Conservation (phyloP, 1,139 yeast genomes). For the Kluyveromyces marxianus region DNA sequence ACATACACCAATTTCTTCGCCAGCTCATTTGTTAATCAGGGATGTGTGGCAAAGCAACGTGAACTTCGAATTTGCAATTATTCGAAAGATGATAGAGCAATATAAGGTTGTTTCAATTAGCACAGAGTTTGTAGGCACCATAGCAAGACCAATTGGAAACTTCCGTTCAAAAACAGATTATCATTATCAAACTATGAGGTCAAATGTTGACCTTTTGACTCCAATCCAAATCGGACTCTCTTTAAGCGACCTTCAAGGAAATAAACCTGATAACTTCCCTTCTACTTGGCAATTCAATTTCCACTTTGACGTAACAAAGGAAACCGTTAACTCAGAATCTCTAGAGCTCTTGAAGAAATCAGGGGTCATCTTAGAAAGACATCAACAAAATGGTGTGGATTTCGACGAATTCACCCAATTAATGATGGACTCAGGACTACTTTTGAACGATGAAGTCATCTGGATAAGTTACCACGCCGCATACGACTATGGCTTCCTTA, state of each 20-base stretch:
- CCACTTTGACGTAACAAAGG: slow-evolving; percentile 62
- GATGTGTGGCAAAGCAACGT: slow-evolving; percentile 85
- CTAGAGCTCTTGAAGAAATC: slow-evolving; percentile 69
- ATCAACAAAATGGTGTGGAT: slow-evolving; percentile 72
- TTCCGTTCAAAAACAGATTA: slow-evolving; percentile 86
- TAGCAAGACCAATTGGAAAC: slow-evolving; percentile 94
- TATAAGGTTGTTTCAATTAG: slow-evolving; percentile 70
- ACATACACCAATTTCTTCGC: slow-evolving; percentile 20
- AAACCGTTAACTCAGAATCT: slow-evolving; percentile 79
- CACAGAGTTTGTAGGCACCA: slow-evolving; percentile 93
- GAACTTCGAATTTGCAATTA: slow-evolving; percentile 68
- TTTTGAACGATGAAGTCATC: slow-evolving; percentile 61
- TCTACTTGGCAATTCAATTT: slow-evolving; percentile 98
- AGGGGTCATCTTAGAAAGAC: slow-evolving; percentile 75
- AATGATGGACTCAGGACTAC: slow-evolving; percentile 77
- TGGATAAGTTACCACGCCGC: slow-evolving; percentile 96
- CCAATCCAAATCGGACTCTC: slow-evolving; percentile 87
- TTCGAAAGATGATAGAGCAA: slow-evolving; percentile 63
- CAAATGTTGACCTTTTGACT: slow-evolving; percentile 80
- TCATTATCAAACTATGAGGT: slow-evolving; percentile 89
- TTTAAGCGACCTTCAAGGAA: slow-evolving; percentile 68
- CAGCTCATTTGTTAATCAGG: slow-evolving; percentile 30
- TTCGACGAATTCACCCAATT: slow-evolving; percentile 76
- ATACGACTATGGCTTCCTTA: slow-evolving; percentile 85
- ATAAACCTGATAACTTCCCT: slow-evolving; percentile 60